phyloP scores from a whole-genome alignment of 805 yeast genomes.

The Saccharomycopsis sp. region DNA sequence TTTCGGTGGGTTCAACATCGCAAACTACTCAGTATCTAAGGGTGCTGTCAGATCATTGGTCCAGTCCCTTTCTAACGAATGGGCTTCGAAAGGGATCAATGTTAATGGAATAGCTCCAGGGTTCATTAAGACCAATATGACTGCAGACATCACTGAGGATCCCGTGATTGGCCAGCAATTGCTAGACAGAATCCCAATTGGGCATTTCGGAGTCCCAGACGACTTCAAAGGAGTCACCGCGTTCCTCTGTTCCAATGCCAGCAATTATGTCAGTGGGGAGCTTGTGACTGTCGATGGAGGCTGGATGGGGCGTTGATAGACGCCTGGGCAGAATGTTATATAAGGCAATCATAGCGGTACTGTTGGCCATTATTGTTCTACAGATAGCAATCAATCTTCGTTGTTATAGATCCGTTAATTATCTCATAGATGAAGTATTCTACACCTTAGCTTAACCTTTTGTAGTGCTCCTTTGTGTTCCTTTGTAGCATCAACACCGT shows the following conservation, averaged over 20 bases:
- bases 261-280: conserved; percentile 46
- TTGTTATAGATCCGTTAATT: too few relatives aligned
- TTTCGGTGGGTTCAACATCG: conserved; percentile 34
- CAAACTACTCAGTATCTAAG: conserved; percentile 35
- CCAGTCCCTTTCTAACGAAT: conserved; percentile 28
- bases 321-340: too few relatives aligned
- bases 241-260: conserved; percentile 43
- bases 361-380: too few relatives aligned
- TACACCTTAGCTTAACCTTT: too few relatives aligned
- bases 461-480: too few relatives aligned
- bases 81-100: conserved; percentile 29
- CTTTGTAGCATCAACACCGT: too few relatives aligned
- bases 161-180: conserved; percentile 27
- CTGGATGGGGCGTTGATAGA: conserved; percentile 33
- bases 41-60: conserved; percentile 28
- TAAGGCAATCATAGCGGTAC: too few relatives aligned
- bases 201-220: conserved; percentile 40
- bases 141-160: conserved; percentile 27
- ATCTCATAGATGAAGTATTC: too few relatives aligned
- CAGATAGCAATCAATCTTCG: not conserved
- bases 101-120: conserved; percentile 34
- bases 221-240: conserved; percentile 38
- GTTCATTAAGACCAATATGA: conserved; percentile 42
- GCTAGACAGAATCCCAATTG: conserved; percentile 36
- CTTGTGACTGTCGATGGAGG: conserved; percentile 52